phyloP scores from a whole-genome alignment of 1,284 basidiomycete species.

The Fistulinella cinereoalba region DNA sequence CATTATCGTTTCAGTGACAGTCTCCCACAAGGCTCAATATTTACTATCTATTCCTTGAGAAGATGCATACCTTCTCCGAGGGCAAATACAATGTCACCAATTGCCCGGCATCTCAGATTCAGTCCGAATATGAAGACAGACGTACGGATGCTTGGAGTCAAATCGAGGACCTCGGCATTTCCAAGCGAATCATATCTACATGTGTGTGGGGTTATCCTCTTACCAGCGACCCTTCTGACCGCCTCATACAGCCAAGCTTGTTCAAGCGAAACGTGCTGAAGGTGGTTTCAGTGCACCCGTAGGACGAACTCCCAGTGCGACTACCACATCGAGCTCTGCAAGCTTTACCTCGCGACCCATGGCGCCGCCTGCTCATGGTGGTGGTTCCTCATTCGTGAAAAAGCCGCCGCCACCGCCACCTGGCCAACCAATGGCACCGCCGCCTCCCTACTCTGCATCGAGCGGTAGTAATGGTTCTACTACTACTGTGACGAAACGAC shows the following conservation, averaged over 20 bases:
- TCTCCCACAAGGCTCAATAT: conserved; percentile 74
- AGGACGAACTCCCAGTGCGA: conserved; percentile 38
- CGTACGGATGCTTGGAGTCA: conserved; percentile 76
- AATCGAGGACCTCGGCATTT: conserved; percentile 76
- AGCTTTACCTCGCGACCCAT: conserved; percentile 43
- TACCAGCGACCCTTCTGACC: conserved; percentile 1
- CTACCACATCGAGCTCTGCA: conserved; percentile 40
- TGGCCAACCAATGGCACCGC: conserved; percentile 46
- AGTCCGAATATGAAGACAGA: conserved; percentile 74
- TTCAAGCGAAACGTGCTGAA: conserved; percentile 52
- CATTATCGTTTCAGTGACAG: conserved; percentile 1
- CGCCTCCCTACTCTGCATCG: conserved; percentile 44
- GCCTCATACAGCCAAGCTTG: conserved; percentile 52
- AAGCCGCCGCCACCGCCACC: conserved; percentile 46
- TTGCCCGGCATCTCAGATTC: conserved; percentile 68
- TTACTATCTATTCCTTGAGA: conserved; percentile 91
- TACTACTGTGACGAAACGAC: conserved; percentile 58
- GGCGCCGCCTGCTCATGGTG: conserved; percentile 35
- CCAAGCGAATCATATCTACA: conserved; percentile 79
- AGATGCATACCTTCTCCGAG: conserved; percentile 85
- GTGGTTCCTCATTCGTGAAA: conserved; percentile 43
- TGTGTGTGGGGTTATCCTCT: conserved; percentile 49
- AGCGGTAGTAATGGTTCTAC: conserved; percentile 12
- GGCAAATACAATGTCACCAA: conserved; percentile 76
- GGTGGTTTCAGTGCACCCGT: conserved; percentile 32